Evolutionary conservation across 768 basidiomycete genomes (phyloP).

Genomic region (Leccinum rimulosum): DNA sequence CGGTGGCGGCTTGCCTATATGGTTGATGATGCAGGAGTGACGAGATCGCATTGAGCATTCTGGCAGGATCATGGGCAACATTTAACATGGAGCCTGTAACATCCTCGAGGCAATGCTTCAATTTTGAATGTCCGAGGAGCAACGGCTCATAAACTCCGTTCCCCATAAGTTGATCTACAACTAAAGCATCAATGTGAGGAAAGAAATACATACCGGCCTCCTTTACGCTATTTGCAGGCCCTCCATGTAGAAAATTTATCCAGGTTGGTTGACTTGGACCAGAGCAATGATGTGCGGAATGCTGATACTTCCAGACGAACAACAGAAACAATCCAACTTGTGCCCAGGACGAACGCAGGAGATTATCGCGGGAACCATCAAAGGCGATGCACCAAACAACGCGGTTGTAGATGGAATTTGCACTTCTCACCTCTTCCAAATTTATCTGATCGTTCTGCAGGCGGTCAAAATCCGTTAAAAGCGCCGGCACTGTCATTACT

Average conservation of each 20-base stretch:
- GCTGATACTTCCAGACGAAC: background rate
- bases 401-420: too few species aligned
- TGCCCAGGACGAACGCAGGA: background rate
- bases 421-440: too few species aligned
- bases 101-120: background rate
- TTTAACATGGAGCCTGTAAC: background rate
- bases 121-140: background rate
- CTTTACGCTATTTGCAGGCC: background rate
- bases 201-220: background rate
- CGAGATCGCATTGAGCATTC: background rate
- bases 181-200: background rate
- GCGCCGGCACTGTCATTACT: background rate
- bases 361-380: background rate
- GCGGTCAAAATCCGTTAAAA: background rate
- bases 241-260: too few species aligned
- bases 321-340: background rate
- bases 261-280: background rate
- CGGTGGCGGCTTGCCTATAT: background rate
- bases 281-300: background rate
- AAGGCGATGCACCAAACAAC: background rate
- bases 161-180: background rate
- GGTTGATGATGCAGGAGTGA: background rate
- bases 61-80: background rate
- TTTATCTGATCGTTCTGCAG: background rate
- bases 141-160: background rate